phyloP scores from a whole-genome alignment of 352 stramenopile species.

The Pythium rishiriense region DNA sequence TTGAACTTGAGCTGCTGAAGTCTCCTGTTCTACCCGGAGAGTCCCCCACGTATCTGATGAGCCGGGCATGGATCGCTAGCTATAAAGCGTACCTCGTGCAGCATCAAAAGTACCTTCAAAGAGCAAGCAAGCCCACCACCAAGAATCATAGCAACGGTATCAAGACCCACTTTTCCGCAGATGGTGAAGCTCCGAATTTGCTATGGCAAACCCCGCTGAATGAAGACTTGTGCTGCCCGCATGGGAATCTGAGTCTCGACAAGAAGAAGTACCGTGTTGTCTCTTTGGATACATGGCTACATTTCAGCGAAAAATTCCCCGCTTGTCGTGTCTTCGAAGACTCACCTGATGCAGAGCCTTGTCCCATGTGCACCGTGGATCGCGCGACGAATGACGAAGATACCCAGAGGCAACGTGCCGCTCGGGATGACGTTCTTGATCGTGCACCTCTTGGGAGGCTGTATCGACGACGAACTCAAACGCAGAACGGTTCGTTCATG shows the following conservation, averaged over 20 bases:
- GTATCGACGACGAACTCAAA: constrained; percentile 41
- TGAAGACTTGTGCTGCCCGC: constrained; percentile 68
- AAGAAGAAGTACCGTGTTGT: constrained; percentile 70
- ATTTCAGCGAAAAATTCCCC: constrained; percentile 67
- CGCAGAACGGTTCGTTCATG: constrained; percentile 34
- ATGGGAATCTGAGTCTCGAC: constrained; percentile 65
- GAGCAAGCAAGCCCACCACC: constrained; percentile 25
- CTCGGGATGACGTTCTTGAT: constrained; percentile 62
- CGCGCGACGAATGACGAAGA: constrained; percentile 58
- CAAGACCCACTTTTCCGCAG: constrained; percentile 22
- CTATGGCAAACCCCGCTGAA: constrained; percentile 57
- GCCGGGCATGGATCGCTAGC: constrained; percentile 65
- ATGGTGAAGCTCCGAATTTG: constrained; percentile 16
- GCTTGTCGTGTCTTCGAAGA: constrained; percentile 36
- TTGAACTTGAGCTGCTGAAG: constrained; percentile 60
- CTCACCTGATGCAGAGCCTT: constrained; percentile 36
- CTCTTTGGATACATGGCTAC: constrained; percentile 49
- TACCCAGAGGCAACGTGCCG: constrained; percentile 38
- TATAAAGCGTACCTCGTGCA: constrained; percentile 65
- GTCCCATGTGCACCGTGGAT: constrained; percentile 50
- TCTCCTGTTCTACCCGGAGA: constrained; percentile 29
- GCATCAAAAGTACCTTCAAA: constrained; percentile 48
- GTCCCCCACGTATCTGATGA: constrained; percentile 52
- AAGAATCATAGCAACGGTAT: constrained; percentile 30
- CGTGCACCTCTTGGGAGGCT: constrained; percentile 46